Base-by-base conservation (phyloP, 371 early-diverging fungal species). In the Apophysomyces trapeziformis region DNA sequence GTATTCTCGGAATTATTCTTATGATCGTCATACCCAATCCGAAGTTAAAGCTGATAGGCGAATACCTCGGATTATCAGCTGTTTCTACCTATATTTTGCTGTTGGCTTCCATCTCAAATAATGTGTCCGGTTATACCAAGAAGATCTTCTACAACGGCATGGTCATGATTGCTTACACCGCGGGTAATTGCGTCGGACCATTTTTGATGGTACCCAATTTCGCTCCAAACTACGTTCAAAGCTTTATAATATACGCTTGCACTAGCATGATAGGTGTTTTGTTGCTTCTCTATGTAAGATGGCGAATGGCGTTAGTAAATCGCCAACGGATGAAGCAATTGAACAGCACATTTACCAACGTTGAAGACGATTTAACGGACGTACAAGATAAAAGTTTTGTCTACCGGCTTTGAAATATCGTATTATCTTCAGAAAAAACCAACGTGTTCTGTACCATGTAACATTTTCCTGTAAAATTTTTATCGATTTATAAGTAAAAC, bases 121-220 rank as follows among this genome's bases (percentile, higher is more conserved):
- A 76, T 38, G 71, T 73, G 13, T 56, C 68, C 14, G 76, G 76
- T 16, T 76, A 76, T 60, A 76, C 76, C 4, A 76, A 76, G 45
- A 76, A 76, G 50, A 61, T 73, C 41, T 72, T 76, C 9, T 72
- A 72, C 57, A 70, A 65, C 61, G 56, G 47, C 18, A 50, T 47
- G 12, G 66, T 70, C 37, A 67, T 70, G 46, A 63, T 70, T 13
- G 64, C 68, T 6, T 76, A 76, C 46, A 76, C 76, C 9, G 38
- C 68, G 38, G 73, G 69, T n/a, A 70, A 70, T 58, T 65, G 63
- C 58, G 57, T 63, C 36, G 70, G 73, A 3, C 69, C 73, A 32
- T 58, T 68, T 38, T 64, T 74, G 47, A 73, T 77, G 71, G 66
- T 69, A 14, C 43, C 45, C 13, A 41, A 58, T 43, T 66, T 64